A percentile compares a stretch with the other conserved stretches of the same genome.
phyloP scores from a whole-genome alignment of 2,329 filamentous ascomycete species.

The Gyromitra esculenta region DNA sequence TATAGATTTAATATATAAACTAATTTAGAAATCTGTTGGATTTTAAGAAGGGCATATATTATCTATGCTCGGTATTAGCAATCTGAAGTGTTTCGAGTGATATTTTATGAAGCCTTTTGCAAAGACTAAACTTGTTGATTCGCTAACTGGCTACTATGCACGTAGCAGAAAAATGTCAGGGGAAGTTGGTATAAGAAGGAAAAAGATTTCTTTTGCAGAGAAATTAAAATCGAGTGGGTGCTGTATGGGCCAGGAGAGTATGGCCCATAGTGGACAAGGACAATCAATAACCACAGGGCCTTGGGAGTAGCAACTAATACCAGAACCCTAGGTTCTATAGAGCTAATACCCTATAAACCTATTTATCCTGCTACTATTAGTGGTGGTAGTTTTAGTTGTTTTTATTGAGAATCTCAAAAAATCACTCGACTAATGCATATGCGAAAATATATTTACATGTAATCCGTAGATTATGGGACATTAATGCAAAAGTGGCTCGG shows the following conservation, averaged over 20 bases:
- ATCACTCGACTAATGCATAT: neutral
- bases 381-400: neutral
- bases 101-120: neutral
- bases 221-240: too few relatives aligned
- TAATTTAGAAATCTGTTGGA: neutral
- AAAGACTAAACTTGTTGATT: neutral
- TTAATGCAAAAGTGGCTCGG: neutral
- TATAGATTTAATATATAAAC: too few relatives aligned
- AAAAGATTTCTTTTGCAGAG: too few relatives aligned
- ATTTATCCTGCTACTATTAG: neutral
- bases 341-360: too few relatives aligned
- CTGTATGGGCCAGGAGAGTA: too few relatives aligned
- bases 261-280: too few relatives aligned
- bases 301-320: too few relatives aligned
- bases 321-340: neutral
- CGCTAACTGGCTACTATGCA: neutral
- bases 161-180: neutral
- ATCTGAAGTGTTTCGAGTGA: neutral
- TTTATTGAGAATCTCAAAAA: neutral
- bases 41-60: neutral
- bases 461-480: neutral
- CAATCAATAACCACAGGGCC: too few relatives aligned
- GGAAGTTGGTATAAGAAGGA: neutral
- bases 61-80: neutral
- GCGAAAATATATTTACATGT: too few relatives aligned